phyloP scores from a whole-genome alignment of 2,329 filamentous ascomycete species.

The Aspergillus unguis region DNA sequence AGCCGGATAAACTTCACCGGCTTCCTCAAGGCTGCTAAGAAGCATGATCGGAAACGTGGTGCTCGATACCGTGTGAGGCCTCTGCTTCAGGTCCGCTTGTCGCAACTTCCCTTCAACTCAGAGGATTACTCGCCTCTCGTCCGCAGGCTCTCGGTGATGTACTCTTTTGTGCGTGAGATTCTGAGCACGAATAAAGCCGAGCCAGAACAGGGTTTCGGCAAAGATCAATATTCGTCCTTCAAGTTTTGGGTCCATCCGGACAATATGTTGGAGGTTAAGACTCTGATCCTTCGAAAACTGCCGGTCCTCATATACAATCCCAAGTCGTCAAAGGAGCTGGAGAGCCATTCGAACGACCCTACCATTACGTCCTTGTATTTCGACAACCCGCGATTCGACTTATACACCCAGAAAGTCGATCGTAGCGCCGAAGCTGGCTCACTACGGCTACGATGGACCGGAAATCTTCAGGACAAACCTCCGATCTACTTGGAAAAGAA shows the following conservation, averaged over 20 bases:
- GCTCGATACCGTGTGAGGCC: slow-evolving; percentile 83
- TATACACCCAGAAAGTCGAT: slow-evolving; percentile 83
- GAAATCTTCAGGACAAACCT: slow-evolving; percentile 72
- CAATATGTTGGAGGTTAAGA: slow-evolving; percentile 96
- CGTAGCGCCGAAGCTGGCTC: slow-evolving; percentile 73
- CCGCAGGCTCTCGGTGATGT: slow-evolving; percentile 87
- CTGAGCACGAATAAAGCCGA: slow-evolving; percentile 52
- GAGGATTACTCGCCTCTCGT: slow-evolving; percentile 89
- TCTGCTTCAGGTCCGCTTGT: slow-evolving; percentile 83
- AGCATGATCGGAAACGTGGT: slow-evolving; percentile 92
- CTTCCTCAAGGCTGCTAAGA: slow-evolving; percentile 97
- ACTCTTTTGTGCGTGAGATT: slow-evolving; percentile 86
- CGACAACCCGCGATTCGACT: slow-evolving; percentile 77
- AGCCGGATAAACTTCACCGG: slow-evolving; percentile 96
- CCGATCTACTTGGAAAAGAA: slow-evolving; percentile 90
- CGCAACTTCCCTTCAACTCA: slow-evolving; percentile 89
- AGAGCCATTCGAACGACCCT: slow-evolving; percentile 74
- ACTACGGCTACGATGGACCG: slow-evolving; percentile 86
- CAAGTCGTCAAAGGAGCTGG: slow-evolving; percentile 73
- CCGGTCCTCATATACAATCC: slow-evolving; percentile 93
- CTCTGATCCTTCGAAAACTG: slow-evolving; percentile 83
- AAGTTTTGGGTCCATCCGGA: slow-evolving; percentile 98
- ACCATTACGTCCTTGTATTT: slow-evolving; percentile 96
- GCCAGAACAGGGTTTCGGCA: slow-evolving; percentile 49
- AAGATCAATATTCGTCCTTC: slow-evolving; percentile 74